These are phyloP conservation scores for Raphidocelis subcapitata DNA, from an alignment of 139 green algal species.

Conservation along the genomic window DNA sequence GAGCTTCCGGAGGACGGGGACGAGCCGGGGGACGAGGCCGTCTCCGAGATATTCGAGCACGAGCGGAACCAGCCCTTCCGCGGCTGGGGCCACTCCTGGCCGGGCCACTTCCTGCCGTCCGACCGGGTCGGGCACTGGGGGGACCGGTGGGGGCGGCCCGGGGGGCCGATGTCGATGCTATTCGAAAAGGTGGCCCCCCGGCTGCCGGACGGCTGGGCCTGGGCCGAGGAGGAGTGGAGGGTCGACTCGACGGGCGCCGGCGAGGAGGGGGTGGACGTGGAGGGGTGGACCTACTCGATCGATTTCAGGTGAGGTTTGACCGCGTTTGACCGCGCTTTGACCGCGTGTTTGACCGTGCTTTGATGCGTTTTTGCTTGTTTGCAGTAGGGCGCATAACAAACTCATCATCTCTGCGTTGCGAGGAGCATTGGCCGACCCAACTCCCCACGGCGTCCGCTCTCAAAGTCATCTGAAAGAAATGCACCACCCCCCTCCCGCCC, in stretches of 20 bases:
- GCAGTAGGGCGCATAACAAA: too few species aligned
- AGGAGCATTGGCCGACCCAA: too few species aligned
- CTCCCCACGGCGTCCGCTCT: not conserved
- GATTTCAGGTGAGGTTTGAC: slow-evolving; percentile 59
- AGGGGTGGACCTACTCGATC: slow-evolving; percentile 81
- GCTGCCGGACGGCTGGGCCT: slow-evolving; percentile 52
- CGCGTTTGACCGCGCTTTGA: slow-evolving; percentile 14
- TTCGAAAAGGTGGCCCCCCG: slow-evolving; percentile 59
- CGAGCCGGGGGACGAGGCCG: slow-evolving; percentile 20
- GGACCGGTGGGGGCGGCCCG: slow-evolving; percentile 39
- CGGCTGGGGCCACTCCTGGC: slow-evolving; percentile 82
- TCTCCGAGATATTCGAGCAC: slow-evolving; percentile 86
- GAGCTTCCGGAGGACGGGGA: not conserved
- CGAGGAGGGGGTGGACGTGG: slow-evolving; percentile 35
- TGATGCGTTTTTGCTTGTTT: too few species aligned
- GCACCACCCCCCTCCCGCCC: not conserved
- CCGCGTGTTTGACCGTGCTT: too few species aligned
- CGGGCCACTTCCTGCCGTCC: slow-evolving; percentile 84
- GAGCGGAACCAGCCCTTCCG: slow-evolving; percentile 85
- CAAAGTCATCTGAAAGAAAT: not conserved
- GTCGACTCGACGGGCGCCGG: slow-evolving; percentile 62
- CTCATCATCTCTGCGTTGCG: too few species aligned
- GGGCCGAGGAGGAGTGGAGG: slow-evolving; percentile 71
- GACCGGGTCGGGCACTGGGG: slow-evolving; percentile 75
- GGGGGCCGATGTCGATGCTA: slow-evolving; percentile 43